phyloP scores from a whole-genome alignment of 1,284 basidiomycete species.

The Irpex lacteus region DNA sequence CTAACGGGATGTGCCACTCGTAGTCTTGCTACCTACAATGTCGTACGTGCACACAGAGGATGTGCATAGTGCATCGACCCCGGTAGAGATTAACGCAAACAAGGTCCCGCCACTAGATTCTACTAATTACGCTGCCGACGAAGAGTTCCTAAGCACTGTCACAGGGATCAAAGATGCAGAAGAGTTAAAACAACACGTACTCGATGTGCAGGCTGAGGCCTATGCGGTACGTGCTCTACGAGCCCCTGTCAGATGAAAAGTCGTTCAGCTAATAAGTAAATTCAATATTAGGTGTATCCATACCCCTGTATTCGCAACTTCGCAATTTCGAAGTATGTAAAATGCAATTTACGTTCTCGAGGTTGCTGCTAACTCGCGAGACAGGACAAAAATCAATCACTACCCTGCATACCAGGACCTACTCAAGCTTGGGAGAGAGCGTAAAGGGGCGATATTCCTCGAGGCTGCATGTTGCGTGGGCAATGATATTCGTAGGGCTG shows the following conservation, averaged over 20 bases:
- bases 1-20: no score
- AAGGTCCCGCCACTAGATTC: no score
- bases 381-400: slow-evolving; percentile 28
- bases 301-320: slow-evolving; percentile 35
- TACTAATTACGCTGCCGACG: no score
- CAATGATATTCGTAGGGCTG: slow-evolving; percentile 39
- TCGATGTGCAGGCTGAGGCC: slow-evolving; percentile 22
- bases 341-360: slow-evolving; percentile 38
- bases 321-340: not conserved
- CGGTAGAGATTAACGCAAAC: no score
- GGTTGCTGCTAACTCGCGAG: slow-evolving; percentile 19
- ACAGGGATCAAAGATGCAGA: no score
- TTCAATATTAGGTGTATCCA: slow-evolving; percentile 28
- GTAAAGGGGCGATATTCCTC: slow-evolving; percentile 43
- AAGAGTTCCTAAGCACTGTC: no score
- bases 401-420: slow-evolving; percentile 41
- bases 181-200: no score
- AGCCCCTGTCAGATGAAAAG: no score
- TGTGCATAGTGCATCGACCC: no score
- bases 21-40: no score
- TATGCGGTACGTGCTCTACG: slow-evolving; percentile 31
- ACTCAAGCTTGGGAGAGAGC: slow-evolving; percentile 36
- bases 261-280: no score
- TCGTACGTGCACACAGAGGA: no score
- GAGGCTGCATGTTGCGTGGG: slow-evolving; percentile 39